Evolutionary conservation across 176 grass and related monocot genomes (phyloP).

Genomic region (Avena atlantica): DNA sequence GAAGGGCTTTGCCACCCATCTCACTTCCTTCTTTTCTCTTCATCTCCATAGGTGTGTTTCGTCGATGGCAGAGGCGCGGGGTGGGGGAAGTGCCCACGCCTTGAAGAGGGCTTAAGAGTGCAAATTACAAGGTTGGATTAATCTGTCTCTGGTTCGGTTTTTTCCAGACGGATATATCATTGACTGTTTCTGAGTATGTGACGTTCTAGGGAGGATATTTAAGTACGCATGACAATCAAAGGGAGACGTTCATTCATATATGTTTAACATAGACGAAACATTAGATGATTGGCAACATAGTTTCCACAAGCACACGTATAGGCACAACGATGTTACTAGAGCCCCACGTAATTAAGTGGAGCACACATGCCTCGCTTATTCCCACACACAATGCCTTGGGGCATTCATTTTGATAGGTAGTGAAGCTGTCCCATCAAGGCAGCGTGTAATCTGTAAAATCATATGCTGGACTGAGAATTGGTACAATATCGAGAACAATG

Average conservation of each 20-base stretch:
- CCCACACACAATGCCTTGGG: not conserved
- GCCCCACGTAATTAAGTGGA: not conserved
- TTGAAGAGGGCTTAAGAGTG: too few relatives aligned
- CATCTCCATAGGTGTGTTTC: too few relatives aligned
- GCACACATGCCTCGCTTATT: not conserved
- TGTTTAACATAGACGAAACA: not conserved
- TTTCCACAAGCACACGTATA: conserved; percentile 17
- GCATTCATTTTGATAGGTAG: not conserved
- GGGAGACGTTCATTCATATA: conserved; percentile 1
- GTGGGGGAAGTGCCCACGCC: too few relatives aligned
- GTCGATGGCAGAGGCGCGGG: too few relatives aligned
- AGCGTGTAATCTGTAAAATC: not conserved
- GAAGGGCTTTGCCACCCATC: too few relatives aligned
- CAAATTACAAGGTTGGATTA: too few relatives aligned
- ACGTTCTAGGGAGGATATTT: not conserved
- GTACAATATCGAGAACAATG: not conserved
- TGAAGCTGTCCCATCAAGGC: not conserved
- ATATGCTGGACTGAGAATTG: not conserved
- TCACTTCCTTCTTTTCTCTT: too few relatives aligned
- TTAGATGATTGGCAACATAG: not conserved
- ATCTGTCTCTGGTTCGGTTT: too few relatives aligned
- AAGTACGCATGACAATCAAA: not conserved
- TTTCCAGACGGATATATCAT: too few relatives aligned
- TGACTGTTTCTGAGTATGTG: not conserved
- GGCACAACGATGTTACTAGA: not conserved